Evolutionary conservation across 2,329 filamentous ascomycete genomes (phyloP).

Genomic region (Colletotrichum salicis): DNA sequence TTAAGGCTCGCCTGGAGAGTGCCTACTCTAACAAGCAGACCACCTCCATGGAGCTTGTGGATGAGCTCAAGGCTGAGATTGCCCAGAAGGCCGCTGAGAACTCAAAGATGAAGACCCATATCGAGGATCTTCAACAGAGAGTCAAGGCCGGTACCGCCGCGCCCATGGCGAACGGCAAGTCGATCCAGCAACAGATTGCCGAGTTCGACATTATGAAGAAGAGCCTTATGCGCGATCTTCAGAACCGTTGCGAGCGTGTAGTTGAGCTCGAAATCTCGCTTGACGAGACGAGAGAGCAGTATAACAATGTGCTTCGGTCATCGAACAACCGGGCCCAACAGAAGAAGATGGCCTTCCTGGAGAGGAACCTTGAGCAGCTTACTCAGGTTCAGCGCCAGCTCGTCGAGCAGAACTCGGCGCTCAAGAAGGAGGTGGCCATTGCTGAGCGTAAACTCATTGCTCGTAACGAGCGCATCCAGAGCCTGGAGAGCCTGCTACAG

Average conservation of each 20-base stretch:
- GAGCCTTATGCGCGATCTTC: conserved; percentile 96
- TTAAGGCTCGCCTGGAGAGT: conserved; percentile 82
- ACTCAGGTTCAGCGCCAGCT: conserved; percentile 97
- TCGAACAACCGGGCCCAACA: conserved; percentile 99
- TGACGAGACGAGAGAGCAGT: conserved; percentile 97
- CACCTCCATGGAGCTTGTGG: conserved; percentile 76
- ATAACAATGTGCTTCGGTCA: conserved; percentile 96
- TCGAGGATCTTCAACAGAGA: conserved; percentile 82
- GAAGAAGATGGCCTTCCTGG: conserved; percentile 99
- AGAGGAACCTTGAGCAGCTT: conserved; percentile 96
- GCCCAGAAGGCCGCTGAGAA: conserved; percentile 84
- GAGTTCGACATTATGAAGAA: conserved; percentile 99
- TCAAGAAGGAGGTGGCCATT: conserved; percentile 99
- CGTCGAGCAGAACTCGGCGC: conserved; percentile 94
- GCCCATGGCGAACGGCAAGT: conserved; percentile 84
- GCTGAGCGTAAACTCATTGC: conserved; percentile 97
- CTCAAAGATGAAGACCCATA: conserved; percentile 79
- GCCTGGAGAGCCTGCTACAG: conserved; percentile 88
- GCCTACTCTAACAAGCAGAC: conserved; percentile 81
- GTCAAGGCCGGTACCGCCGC: conserved; percentile 70
- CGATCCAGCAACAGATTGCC: conserved; percentile 95
- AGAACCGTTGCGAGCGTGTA: conserved; percentile 97
- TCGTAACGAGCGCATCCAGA: conserved; percentile 95
- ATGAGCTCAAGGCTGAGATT: conserved; percentile 81
- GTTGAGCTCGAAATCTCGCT: conserved; percentile 98